Conservation (phyloP, 306 rosid genomes). For the Sindora glabra region DNA sequence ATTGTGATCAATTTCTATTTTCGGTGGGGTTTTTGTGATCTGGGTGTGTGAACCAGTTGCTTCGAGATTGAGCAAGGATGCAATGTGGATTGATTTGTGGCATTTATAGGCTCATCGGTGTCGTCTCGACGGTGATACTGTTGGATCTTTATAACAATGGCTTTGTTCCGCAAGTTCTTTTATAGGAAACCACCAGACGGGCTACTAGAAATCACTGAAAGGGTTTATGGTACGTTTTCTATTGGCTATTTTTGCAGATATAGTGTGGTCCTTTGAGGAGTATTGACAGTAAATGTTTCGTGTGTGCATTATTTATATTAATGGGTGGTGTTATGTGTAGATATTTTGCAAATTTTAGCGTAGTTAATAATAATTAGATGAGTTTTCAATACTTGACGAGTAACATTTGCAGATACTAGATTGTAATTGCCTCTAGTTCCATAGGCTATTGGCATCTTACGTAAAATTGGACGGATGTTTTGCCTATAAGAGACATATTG, state of each 20-base stretch:
- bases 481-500: not conserved
- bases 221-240: slow-evolving; percentile 78
- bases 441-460: slow-evolving; percentile 12
- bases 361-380: not conserved
- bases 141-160: slow-evolving; percentile 64
- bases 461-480: slow-evolving; percentile 9
- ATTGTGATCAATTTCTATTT: slow-evolving; percentile 10
- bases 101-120: slow-evolving; percentile 22
- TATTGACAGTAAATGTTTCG: slow-evolving; percentile 13
- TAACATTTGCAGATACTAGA: not conserved
- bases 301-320: not conserved
- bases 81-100: slow-evolving; percentile 41
- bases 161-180: slow-evolving; percentile 84
- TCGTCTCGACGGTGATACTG: slow-evolving; percentile 11
- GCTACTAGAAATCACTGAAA: slow-evolving; percentile 84
- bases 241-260: slow-evolving; percentile 11
- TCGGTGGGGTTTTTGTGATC: slow-evolving; percentile 36
- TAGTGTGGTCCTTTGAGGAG: slow-evolving; percentile 2
- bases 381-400: not conserved
- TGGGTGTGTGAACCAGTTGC: not conserved
- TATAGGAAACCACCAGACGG: slow-evolving; percentile 97
- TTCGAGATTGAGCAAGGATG: slow-evolving; percentile 15
- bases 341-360: not conserved
- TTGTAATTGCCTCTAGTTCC: slow-evolving; percentile 1
- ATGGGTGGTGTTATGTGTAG: slow-evolving; percentile 11